A percentile compares a stretch with the other conserved stretches of the same genome.
phyloP scores from a whole-genome alignment of 805 yeast species.

The Candida khao-thaluensis region DNA sequence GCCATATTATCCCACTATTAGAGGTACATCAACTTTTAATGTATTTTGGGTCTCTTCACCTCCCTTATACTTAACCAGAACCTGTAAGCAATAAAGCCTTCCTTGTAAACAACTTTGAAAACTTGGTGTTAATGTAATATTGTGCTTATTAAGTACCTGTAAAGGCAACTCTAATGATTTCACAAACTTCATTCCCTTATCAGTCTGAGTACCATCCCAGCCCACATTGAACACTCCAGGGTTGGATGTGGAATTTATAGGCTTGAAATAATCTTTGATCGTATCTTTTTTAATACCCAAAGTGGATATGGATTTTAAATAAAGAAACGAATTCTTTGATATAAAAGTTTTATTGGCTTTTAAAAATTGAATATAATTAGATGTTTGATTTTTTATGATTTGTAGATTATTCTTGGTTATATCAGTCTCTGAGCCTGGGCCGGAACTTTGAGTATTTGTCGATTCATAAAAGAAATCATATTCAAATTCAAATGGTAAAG shows the following conservation, averaged over 20 bases:
- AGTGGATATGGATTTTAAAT: conserved; percentile 37
- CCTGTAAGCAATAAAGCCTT: conserved; percentile 54
- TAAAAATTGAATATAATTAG: conserved; percentile 33
- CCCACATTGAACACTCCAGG: conserved; percentile 23
- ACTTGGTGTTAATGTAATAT: conserved; percentile 55
- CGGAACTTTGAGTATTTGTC: not conserved
- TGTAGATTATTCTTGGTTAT: conserved; percentile 35
- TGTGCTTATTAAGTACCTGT: conserved; percentile 40
- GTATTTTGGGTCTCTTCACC: conserved; percentile 36
- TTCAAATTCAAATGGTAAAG: conserved; percentile 37
- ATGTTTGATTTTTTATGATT: conserved; percentile 32
- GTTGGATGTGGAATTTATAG: conserved; percentile 23
- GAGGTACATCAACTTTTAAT: conserved; percentile 35
- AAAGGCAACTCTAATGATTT: conserved; percentile 42
- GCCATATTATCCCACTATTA: conserved; percentile 33
- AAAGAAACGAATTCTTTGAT: conserved; percentile 33
- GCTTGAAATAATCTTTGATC: conserved; percentile 35
- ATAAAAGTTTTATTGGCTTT: conserved; percentile 32
- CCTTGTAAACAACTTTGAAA: conserved; percentile 66
- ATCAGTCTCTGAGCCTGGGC: no score
- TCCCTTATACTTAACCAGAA: conserved; percentile 44
- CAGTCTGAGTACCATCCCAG: conserved; percentile 29
- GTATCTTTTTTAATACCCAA: conserved; percentile 42
- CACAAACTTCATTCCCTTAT: conserved; percentile 21
- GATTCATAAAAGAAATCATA: conserved; percentile 42